Conservation (phyloP, 2,329 filamentous ascomycete species). For the Chalaropsis thielavioides region DNA sequence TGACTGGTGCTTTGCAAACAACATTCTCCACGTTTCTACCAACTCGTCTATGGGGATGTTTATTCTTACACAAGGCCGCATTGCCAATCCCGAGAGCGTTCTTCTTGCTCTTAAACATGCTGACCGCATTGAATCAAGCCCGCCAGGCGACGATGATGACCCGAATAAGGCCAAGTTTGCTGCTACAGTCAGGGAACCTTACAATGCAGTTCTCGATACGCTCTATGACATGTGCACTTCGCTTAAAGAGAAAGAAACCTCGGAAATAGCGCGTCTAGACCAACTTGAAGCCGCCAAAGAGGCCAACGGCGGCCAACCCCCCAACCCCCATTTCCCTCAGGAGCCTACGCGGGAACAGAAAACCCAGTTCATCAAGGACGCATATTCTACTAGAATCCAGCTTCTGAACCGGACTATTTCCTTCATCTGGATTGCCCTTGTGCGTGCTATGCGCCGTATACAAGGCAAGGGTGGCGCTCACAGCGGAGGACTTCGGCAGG, state of each 20-base stretch:
- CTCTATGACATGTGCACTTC: constrained; percentile 79
- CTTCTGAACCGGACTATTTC: constrained; percentile 75
- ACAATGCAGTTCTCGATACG: constrained; percentile 66
- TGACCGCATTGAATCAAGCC: constrained; percentile 69
- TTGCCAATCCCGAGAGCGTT: constrained; percentile 86
- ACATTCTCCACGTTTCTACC: constrained; percentile 33
- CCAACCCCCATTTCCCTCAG: constrained; percentile 5
- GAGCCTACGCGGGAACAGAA: constrained; percentile 42
- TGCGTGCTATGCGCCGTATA: constrained; percentile 83
- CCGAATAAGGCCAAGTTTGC: constrained; percentile 62
- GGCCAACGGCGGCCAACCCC: constrained; percentile 26
- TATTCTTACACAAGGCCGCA: constrained; percentile 67
- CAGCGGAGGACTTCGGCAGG: constrained; percentile 66
- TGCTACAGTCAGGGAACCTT: constrained; percentile 65
- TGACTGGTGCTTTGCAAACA: constrained; percentile 78
- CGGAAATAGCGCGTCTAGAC: constrained; percentile 43
- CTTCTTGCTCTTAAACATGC: constrained; percentile 79
- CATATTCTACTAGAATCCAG: constrained; percentile 57
- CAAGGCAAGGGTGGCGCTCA: constrained; percentile 60
- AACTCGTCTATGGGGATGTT: constrained; percentile 50
- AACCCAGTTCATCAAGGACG: constrained; percentile 46
- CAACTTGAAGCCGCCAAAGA: constrained; percentile 30
- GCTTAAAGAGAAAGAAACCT: constrained; percentile 46
- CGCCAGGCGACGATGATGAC: constrained; percentile 62
- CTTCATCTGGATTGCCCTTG: constrained; percentile 86